These are phyloP conservation scores for Ensete glaucum DNA, from an alignment of 176 grass and related monocot genomes.

Conservation along the genomic window DNA sequence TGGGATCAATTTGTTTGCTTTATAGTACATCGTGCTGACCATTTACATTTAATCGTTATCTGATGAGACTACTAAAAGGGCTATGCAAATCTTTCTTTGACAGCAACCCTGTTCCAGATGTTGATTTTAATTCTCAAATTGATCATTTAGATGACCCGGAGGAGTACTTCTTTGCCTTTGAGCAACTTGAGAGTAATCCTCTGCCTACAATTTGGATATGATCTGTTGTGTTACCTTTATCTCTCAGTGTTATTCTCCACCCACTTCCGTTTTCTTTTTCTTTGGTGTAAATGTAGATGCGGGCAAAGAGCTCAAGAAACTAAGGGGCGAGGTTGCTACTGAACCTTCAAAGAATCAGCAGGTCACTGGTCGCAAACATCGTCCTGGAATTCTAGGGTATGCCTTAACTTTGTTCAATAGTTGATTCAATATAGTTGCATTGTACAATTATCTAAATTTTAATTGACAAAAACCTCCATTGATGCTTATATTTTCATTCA, in stretches of 20 bases:
- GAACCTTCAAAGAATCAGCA: constrained; percentile 14
- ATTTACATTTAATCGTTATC: too few species aligned
- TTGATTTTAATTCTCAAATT: constrained; percentile 30
- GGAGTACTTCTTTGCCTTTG: constrained; percentile 26
- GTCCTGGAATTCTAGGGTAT: constrained; percentile 32
- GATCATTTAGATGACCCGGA: constrained; percentile 30
- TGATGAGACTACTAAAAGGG: background rate
- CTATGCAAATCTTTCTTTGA: constrained; percentile 12
- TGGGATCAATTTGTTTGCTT: too few species aligned
- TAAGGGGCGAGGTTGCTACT: constrained; percentile 29
- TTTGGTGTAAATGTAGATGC: constrained; percentile 35
- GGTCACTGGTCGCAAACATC: constrained; percentile 11
- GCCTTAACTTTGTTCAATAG: constrained; percentile 9
- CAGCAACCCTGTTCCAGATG: constrained; percentile 26
- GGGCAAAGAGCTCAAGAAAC: constrained; percentile 30
- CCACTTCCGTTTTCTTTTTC: constrained; percentile 14
- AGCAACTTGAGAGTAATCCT: constrained; percentile 38
- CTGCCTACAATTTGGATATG: background rate
- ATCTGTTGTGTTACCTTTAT: background rate
- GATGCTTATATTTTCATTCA: too few species aligned
- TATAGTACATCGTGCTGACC: too few species aligned
- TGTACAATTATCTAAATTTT: background rate
- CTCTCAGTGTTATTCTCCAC: background rate
- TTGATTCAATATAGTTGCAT: background rate
- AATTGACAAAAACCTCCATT: background rate